Conservation (phyloP, 176 grass and related monocot genomes). For the Triticum timopheevii region DNA sequence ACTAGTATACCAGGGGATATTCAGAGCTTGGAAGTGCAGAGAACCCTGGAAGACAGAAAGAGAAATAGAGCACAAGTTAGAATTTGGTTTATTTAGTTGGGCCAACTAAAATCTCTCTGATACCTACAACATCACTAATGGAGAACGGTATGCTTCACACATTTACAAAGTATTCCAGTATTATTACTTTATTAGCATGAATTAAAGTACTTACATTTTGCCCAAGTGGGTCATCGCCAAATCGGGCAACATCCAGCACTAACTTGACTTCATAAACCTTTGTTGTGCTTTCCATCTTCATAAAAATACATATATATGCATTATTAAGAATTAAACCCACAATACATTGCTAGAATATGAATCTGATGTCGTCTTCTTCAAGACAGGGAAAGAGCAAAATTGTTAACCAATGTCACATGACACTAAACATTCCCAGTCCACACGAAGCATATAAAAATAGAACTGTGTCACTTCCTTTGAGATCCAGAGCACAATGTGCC, state of each 20-base stretch:
- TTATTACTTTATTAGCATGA: neutral
- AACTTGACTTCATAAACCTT: slow-evolving; percentile 63
- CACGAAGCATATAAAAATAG: neutral
- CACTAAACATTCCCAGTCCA: neutral
- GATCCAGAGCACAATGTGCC: neutral
- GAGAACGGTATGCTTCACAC: neutral
- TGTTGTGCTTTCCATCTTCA: slow-evolving; percentile 71
- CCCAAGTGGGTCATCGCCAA: slow-evolving; percentile 57
- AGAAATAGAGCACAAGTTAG: neutral
- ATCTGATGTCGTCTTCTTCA: neutral
- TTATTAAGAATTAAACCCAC: neutral
- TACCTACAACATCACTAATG: neutral
- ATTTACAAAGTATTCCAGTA: neutral
- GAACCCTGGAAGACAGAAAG: slow-evolving; percentile 52
- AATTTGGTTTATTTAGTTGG: slow-evolving; percentile 10
- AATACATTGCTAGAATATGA: neutral
- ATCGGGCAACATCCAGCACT: slow-evolving; percentile 59
- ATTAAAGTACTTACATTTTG: slow-evolving; percentile 55
- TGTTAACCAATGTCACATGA: neutral
- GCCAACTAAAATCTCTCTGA: neutral
- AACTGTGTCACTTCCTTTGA: neutral
- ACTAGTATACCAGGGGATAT: slow-evolving; percentile 67
- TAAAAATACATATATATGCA: neutral
- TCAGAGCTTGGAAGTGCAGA: slow-evolving; percentile 50
- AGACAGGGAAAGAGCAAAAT: neutral